Evolutionary conservation across 1,139 yeast genomes (phyloP).

Genomic region (Blastobotrys persicus): DNA sequence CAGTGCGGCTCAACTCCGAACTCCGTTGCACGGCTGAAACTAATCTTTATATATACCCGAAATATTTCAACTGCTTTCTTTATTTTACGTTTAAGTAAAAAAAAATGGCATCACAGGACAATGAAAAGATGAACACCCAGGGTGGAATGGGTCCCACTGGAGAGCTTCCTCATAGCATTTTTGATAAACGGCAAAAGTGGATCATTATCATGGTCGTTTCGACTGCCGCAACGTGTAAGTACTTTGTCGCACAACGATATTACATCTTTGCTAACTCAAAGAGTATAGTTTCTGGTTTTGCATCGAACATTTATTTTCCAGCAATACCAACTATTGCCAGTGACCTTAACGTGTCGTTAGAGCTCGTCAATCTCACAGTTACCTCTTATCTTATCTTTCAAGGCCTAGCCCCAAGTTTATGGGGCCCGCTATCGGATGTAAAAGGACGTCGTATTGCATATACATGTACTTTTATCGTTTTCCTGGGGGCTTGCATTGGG

Average conservation of each 20-base stretch:
- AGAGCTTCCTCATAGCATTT: conserved; percentile 6
- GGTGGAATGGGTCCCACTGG: not conserved
- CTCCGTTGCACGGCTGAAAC: not conserved
- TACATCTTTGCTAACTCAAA: not conserved
- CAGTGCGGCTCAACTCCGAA: not conserved
- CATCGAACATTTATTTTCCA: conserved; percentile 54
- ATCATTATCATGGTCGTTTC: conserved; percentile 10
- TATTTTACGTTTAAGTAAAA: not conserved
- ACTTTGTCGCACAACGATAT: not conserved
- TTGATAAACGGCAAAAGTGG: conserved; percentile 10
- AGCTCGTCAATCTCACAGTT: conserved; percentile 56
- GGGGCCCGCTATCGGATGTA: conserved; percentile 58
- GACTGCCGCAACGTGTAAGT: conserved; percentile 13
- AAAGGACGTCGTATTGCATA: conserved; percentile 65
- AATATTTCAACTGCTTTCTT: not conserved
- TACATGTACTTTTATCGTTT: conserved; percentile 50
- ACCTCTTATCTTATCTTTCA: conserved; percentile 66
- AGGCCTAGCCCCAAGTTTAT: conserved; percentile 59
- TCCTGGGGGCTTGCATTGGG: conserved; percentile 54
- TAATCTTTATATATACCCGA: not conserved
- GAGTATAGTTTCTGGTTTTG: conserved; percentile 12
- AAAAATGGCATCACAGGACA: not conserved
- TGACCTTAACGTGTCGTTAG: conserved; percentile 50
- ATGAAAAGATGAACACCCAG: not conserved
- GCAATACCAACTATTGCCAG: conserved; percentile 52